These are phyloP conservation scores for Clavispora asparagi DNA, from an alignment of 805 yeast species.

Conservation along the genomic window DNA sequence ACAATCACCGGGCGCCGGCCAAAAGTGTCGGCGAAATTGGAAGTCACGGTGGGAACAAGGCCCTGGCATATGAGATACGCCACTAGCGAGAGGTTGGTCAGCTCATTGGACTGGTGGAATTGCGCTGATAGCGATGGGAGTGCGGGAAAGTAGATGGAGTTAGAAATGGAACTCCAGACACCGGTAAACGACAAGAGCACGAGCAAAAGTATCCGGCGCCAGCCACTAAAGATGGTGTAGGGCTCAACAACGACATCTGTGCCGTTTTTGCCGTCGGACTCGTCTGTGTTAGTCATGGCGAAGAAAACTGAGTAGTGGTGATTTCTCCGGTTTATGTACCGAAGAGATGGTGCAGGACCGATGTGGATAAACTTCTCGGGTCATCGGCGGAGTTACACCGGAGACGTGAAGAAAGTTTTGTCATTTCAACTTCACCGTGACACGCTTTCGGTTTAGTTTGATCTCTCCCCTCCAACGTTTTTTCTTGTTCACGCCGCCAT, in stretches of 20 bases:
- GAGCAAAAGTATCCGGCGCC: slow-evolving; percentile 39
- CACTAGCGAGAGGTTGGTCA: slow-evolving; percentile 67
- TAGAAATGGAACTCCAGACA: slow-evolving; percentile 63
- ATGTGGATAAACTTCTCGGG: too few relatives aligned
- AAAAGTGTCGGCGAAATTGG: slow-evolving; percentile 59
- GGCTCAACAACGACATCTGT: slow-evolving; percentile 13
- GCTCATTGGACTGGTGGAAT: slow-evolving; percentile 52
- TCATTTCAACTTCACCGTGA: too few relatives aligned
- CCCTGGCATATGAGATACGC: slow-evolving; percentile 77
- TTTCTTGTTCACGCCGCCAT: too few relatives aligned
- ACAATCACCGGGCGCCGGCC: slow-evolving; percentile 72
- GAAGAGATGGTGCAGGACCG: not conserved
- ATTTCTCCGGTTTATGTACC: not conserved
- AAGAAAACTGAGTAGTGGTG: not conserved
- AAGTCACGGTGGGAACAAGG: slow-evolving; percentile 62
- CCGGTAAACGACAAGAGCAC: slow-evolving; percentile 43
- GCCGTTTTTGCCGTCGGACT: not conserved
- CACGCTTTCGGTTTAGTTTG: too few relatives aligned
- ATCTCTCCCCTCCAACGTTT: too few relatives aligned
- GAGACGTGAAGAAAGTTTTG: too few relatives aligned
- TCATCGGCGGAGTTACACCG: too few relatives aligned
- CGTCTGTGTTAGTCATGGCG: not conserved
- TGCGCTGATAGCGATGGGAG: slow-evolving; percentile 50
- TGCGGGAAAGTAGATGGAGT: slow-evolving; percentile 80
- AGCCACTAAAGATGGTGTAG: slow-evolving; percentile 40